Base-by-base conservation (phyloP, 345 rosid species). In the Eucalyptus fibrosa region DNA sequence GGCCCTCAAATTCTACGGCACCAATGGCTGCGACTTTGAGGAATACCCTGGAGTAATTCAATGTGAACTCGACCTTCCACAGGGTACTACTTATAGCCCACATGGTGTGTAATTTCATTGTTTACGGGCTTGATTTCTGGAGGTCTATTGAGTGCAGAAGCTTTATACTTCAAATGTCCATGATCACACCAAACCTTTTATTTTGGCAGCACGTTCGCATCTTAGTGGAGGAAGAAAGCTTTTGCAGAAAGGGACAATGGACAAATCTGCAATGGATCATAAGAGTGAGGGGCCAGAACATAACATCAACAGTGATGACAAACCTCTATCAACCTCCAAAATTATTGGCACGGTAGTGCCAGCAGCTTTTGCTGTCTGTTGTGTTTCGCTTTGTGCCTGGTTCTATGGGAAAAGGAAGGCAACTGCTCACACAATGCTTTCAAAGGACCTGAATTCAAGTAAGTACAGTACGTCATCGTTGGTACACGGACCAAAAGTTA, bases 371-470 rank as follows among this genome's bases (percentile, higher is more conserved):
- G 83, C 90, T 45, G 59, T 94, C 51, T 93, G 94, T 60, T 95
- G 97, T 87, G 91, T 85, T 86, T 19, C 94, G 50, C 89, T 95
- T 86, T 96, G 97, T 88, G 96, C 96, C 40, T 93, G 98, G 90
- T 89, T 96, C 90, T 93, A 91, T 86, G 91, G 90, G 90, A 96
- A 91, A 93, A 94, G 90, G 93, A 96, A 92, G 94, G 93, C 95
- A 88, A 91, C 94, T 91, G 89, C 93, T 9, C 96, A 93, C 90
- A 88, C 95, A 87, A 94, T 96, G 89, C 94, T 94, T 89, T 87
- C 94, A 12, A 95, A 93, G 90, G 97, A 96, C 69, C 92, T 90
- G 85, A 90, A 91, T 94, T 94, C 98, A 91, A 91, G 99, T 98
- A 87, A 95, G 92, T 93, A 85, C 14, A 50, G 40, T 28, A 77